Evolutionary conservation across 208 protist genomes (phyloP), one percentile per base, ranked within the genome.

Genomic region (Wallacemonas rigidus): DNA sequence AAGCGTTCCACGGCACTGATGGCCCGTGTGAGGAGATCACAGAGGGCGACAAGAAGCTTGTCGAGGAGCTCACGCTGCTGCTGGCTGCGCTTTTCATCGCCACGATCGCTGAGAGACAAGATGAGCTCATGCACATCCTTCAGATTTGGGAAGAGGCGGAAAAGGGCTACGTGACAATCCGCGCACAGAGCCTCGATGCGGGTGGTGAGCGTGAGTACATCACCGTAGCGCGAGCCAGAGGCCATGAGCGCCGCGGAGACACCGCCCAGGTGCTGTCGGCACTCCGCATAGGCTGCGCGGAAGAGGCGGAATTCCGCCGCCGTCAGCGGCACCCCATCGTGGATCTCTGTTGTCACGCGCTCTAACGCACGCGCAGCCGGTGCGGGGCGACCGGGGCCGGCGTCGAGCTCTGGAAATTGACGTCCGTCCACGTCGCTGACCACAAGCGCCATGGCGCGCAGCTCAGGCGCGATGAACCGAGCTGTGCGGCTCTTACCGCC

Each of bases 171-270:
- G 44, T 72, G 79, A 58, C 77, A 69, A 39, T 92, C 81, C 2
- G 68, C 84, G 79, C 87, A 93, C 12, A 85, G 67, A 0, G 84
- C 36, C 58, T 97, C 90, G 39, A 97, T 84, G 36, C 79, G 81
- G 0, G 77, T 79, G 7, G 88, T 93, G 60, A 92, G 80, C n/a
- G 71, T 67, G 14, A 97, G 76, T 44, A 83, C 78, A 56, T 74
- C 75, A 14, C 81, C 69, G 41, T 89, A 70, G 15, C 69, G 79
- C 2, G 79, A 87, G 17, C 79, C 79, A 17, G 83, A 72, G 4
- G 73, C 62, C 69, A 91, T 73, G 40, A 81, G 72, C 47, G 56
- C 72, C 12, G 80, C 62, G 9, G 82, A 75, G 39, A 95, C 85
- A n/a, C 85, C 81, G 61, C 81, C 86, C 3, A 95, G 74, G 62